Evolutionary conservation across 305 asterid species (phyloP), one percentile per base, ranked within the genome.

Genomic region (Nicotiana rustica): DNA sequence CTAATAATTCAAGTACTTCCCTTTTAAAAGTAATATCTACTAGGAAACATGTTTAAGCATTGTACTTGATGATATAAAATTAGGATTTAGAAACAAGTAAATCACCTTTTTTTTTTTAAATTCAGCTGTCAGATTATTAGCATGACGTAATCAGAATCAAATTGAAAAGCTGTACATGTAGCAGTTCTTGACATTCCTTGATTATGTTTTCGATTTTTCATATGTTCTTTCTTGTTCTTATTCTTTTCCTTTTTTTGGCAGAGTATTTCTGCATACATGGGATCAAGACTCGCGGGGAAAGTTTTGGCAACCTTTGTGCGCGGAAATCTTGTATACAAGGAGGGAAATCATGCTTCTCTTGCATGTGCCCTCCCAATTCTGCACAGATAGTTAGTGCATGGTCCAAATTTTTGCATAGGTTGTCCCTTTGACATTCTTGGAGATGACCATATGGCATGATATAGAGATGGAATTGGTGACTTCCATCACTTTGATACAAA

Each of bases 191-290:
- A 64, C 38, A 17, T 67, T 64, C 41, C 41, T 49, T 31, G 76
- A 2, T 62, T 80, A 65, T 47, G 55, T 31, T 49, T 29, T 80
- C 2, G 13, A 65, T 49, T 31, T 44, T 29, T 29, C 47, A 52
- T 7, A 21, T 49, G 33, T 55, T 81, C 21, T 35, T 36, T n/a
- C 13, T 36, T 47, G 12, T 52, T 57, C 75, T 70, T 8, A 44
- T 61, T 33, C 25, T 0, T 36, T 55, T 67, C 64, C 52, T 10
- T 33, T 15, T 65, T 7, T 65, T 21, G 85, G 91, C 94, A 96
- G 98, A 95, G 86, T 79, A 93, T 93, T 59, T 93, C 97, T 0
- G 98, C 98, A 25, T 94, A 96, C 80, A 88, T 92, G 92, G 97
- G 99, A 84, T 91, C 97, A 17, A 94, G 90, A 82, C 94, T 96